Conservation (phyloP, 306 rosid species). For the Casuarina cunninghamiana region DNA sequence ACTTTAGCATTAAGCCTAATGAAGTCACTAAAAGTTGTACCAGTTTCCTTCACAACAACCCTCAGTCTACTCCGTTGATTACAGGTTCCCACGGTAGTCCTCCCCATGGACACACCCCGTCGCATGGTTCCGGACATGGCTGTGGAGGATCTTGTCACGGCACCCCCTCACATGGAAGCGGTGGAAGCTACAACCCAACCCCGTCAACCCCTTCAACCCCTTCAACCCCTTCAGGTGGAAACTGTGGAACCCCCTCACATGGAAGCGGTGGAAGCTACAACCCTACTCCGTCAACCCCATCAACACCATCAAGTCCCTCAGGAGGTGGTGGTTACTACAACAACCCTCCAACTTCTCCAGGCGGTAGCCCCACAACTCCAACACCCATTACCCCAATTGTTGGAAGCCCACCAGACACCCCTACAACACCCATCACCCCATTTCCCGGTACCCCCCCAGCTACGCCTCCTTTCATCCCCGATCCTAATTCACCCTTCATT, state of each 20-base stretch:
- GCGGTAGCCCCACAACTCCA: conserved; percentile 49
- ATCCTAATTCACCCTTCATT: conserved; percentile 73
- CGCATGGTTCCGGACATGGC: conserved; percentile 21
- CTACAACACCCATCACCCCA: conserved; percentile 46
- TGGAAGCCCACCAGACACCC: conserved; percentile 58
- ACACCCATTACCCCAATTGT: conserved; percentile 42
- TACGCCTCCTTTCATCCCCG: conserved; percentile 61
- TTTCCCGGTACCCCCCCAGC: no score
- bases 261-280: conserved; percentile 19
- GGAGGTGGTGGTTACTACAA: no score
- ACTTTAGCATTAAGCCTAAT: not conserved
- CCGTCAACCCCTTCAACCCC: conserved; percentile 56
- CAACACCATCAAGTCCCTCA: conserved; percentile 50
- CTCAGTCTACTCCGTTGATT: conserved; percentile 19
- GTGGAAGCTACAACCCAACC: conserved; percentile 48
- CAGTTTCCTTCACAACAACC: conserved; percentile 5
- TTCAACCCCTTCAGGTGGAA: conserved; percentile 41
- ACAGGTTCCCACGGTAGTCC: conserved; percentile 48
- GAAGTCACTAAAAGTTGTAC: not conserved
- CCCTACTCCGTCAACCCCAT: conserved; percentile 37
- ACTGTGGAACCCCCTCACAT: conserved; percentile 44
- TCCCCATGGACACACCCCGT: conserved; percentile 36
- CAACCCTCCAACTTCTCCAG: conserved; percentile 30
- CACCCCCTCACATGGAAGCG: conserved; percentile 51
- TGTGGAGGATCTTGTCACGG: conserved; percentile 8